Percentiles rank a stretch among this genome's conserved stretches.
Conservation (phyloP, 805 yeast species). For the Kodamaea restingae region DNA sequence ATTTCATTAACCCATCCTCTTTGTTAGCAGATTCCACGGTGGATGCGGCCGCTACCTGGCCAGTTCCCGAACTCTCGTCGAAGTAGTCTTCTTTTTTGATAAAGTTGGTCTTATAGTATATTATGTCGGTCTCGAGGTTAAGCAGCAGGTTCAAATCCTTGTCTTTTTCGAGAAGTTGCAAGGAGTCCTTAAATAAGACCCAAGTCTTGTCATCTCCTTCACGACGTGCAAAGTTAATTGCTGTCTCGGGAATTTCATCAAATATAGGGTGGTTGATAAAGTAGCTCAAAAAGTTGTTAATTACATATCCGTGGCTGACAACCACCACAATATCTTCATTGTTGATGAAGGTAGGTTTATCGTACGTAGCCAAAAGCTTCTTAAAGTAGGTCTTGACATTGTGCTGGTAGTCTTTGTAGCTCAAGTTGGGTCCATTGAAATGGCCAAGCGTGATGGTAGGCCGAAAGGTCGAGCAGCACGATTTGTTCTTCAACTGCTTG, state of each 20-base stretch:
- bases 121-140: conserved; percentile 40
- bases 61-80: conserved; percentile 12
- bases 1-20: conserved; percentile 5
- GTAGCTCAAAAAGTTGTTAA: conserved; percentile 35
- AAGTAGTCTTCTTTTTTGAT: conserved; percentile 31
- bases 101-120: conserved; percentile 42
- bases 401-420: conserved; percentile 36
- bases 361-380: conserved; percentile 41
- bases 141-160: conserved; percentile 25
- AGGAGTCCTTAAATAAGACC: conserved; percentile 32
- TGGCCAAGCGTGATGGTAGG: conserved; percentile 42
- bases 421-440: conserved; percentile 39
- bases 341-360: conserved; percentile 28
- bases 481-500: conserved; percentile 30
- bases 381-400: conserved; percentile 38
- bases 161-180: conserved; percentile 24
- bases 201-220: conserved; percentile 24
- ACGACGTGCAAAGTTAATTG: conserved; percentile 30
- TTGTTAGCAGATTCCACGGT: not conserved
- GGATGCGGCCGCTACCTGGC: not conserved
- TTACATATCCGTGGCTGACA: conserved; percentile 40
- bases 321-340: conserved; percentile 35
- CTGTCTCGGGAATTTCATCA: conserved; percentile 41
- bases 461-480: conserved; percentile 35
- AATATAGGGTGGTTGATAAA: conserved; percentile 43